These are phyloP conservation scores for Phytophthora meadii DNA, from an alignment of 352 stramenopile genomes.

Conservation along the genomic window DNA sequence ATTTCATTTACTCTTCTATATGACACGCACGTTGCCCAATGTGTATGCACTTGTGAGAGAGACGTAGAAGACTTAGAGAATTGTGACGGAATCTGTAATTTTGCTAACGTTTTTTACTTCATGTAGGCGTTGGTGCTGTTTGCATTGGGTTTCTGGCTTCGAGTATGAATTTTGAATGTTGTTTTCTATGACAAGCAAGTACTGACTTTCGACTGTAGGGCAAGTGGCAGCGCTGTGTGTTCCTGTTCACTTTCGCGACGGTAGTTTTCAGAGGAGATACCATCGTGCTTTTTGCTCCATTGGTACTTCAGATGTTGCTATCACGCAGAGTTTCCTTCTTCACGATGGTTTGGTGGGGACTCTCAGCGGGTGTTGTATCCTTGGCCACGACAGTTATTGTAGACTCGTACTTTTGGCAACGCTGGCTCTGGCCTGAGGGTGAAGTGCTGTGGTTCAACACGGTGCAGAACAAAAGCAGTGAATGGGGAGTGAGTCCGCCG, in stretches of 20 bases:
- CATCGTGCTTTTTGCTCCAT: constrained; percentile 94
- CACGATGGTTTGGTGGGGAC: constrained; percentile 82
- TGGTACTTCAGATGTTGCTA: constrained; percentile 93
- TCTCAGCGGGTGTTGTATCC: constrained; percentile 72
- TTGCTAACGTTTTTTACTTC: constrained; percentile 1
- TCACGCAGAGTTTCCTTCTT: constrained; percentile 68
- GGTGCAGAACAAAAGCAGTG: constrained; percentile 96
- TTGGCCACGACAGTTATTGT: constrained; percentile 89
- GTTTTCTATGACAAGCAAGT: background rate
- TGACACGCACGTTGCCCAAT: constrained; percentile 97
- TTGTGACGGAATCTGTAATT: background rate
- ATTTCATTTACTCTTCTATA: constrained; percentile 99
- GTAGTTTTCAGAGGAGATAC: constrained; percentile 98
- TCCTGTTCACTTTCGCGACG: constrained; percentile 92
- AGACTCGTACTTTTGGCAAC: constrained; percentile 96
- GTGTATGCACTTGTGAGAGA: constrained; percentile 93
- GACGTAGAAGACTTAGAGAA: too few species aligned
- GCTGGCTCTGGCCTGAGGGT: constrained; percentile 97
- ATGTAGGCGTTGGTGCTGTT: constrained; percentile 68
- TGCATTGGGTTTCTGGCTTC: constrained; percentile 67
- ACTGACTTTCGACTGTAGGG: constrained; percentile 26
- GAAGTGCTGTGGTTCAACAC: constrained; percentile 98
- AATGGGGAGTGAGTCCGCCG: constrained; percentile 96
- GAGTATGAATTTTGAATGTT: constrained; percentile 24
- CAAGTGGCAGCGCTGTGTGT: constrained; percentile 61